A percentile compares a stretch with the other conserved stretches of the same genome.
Conservation (phyloP, 129 eudicot genomes). For the Cynara cardunculus region DNA sequence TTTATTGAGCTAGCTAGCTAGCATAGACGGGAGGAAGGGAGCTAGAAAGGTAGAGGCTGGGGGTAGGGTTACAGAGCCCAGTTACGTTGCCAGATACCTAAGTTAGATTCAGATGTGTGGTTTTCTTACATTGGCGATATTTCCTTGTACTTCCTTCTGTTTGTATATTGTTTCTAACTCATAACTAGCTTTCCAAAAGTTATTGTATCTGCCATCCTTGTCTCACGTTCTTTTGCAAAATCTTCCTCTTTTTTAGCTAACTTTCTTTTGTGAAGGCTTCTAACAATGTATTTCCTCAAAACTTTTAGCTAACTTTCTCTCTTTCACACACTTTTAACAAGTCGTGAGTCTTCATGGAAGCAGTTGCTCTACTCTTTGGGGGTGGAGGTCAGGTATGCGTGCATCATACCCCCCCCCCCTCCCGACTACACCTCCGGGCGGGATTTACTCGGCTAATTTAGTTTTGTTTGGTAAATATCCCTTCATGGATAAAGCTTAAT, state of each 20-base stretch:
- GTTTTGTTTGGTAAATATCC: not conserved
- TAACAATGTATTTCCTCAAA: not conserved
- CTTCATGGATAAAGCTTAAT: not conserved
- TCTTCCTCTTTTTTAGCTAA: not conserved
- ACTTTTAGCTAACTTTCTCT: not conserved
- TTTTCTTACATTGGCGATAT: too few species aligned
- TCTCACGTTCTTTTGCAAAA: not conserved
- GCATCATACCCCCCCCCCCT: too few species aligned
- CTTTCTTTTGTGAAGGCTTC: too few species aligned
- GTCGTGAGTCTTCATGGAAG: not conserved
- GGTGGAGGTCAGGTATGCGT: not conserved
- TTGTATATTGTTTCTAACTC: not conserved
- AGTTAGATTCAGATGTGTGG: too few species aligned
- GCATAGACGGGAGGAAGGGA: too few species aligned
- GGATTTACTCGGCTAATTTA: not conserved
- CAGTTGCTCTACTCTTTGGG: not conserved
- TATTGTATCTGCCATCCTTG: not conserved
- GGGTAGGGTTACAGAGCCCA: too few species aligned
- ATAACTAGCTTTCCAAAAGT: not conserved
- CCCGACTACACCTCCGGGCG: not conserved
- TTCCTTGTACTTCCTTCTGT: too few species aligned
- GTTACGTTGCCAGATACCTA: too few species aligned
- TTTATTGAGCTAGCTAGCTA: too few species aligned
- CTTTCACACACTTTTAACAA: not conserved
- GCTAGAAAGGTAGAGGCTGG: too few species aligned